Conservation (phyloP, 2,329 filamentous ascomycete species). For the Claviceps digitariae region DNA sequence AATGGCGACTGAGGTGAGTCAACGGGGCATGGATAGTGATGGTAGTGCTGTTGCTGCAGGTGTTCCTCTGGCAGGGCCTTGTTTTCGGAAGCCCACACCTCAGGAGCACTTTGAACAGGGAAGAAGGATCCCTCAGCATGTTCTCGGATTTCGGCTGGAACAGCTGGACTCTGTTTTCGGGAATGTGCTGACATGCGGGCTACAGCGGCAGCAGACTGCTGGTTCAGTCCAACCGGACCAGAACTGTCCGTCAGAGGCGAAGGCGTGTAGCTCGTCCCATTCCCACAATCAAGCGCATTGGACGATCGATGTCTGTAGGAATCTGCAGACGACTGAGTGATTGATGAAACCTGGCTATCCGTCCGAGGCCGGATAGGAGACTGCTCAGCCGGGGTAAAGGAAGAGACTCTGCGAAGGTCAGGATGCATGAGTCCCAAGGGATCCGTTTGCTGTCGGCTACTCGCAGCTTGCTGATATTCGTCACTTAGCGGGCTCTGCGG, state of each 20-base stretch:
- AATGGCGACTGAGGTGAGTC: too few relatives aligned
- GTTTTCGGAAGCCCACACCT: too few relatives aligned
- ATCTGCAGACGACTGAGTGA: conserved; percentile 8
- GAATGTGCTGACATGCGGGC: neutral
- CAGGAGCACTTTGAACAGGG: too few relatives aligned
- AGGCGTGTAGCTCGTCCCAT: conserved; percentile 2
- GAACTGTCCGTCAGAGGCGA: conserved; percentile 2
- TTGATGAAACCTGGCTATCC: conserved; percentile 8
- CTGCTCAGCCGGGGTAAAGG: conserved; percentile 4
- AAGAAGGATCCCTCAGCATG: too few relatives aligned
- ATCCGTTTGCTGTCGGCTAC: neutral
- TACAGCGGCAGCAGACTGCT: neutral
- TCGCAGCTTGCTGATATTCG: neutral
- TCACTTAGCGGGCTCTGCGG: neutral
- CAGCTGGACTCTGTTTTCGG: too few relatives aligned
- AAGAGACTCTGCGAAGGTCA: conserved; percentile 3
- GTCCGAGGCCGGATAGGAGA: conserved; percentile 7
- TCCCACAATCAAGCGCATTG: conserved; percentile 1
- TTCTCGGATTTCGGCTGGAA: too few relatives aligned
- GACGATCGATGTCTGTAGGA: conserved; percentile 6
- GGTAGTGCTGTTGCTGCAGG: too few relatives aligned
- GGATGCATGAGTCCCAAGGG: neutral
- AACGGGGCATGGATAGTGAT: too few relatives aligned
- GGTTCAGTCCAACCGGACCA: neutral
- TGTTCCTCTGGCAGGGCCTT: too few relatives aligned